Conservation (phyloP, 306 rosid genomes). For the Gastrolobium bilobum region DNA sequence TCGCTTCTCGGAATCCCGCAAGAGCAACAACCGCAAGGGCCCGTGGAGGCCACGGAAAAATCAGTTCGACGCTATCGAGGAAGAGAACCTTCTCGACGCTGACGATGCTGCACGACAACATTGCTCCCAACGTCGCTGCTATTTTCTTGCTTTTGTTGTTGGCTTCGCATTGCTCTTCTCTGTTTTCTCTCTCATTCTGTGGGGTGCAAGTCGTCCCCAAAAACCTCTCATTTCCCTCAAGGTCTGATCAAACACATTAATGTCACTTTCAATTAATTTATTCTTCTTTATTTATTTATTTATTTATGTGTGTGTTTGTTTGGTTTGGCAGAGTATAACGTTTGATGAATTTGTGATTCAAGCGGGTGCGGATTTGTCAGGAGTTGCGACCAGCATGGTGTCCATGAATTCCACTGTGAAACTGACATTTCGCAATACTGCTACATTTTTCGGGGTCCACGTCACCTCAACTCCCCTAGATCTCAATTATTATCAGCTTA, state of each 20-base stretch:
- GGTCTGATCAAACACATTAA: constrained; percentile 50
- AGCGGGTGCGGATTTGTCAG: constrained; percentile 88
- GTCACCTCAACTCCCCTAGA: constrained; percentile 74
- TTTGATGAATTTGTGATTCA: constrained; percentile 84
- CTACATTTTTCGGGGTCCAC: constrained; percentile 88
- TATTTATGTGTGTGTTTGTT: neutral
- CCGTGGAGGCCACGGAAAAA: constrained; percentile 78
- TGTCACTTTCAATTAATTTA: neutral
- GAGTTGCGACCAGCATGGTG: constrained; percentile 84
- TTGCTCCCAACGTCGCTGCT: constrained; percentile 68
- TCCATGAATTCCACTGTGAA: constrained; percentile 85
- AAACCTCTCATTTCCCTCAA: constrained; percentile 74
- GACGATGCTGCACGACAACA: constrained; percentile 32
- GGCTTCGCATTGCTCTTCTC: constrained; percentile 66
- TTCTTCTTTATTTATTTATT: neutral
- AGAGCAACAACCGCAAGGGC: constrained; percentile 51
- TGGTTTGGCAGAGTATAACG: constrained; percentile 65
- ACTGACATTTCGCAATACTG: constrained; percentile 79
- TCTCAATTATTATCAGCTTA: constrained; percentile 76
- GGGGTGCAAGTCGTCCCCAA: constrained; percentile 90
- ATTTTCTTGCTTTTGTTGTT: constrained; percentile 62
- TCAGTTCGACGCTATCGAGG: constrained; percentile 74
- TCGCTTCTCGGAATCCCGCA: constrained; percentile 78
- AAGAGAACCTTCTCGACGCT: constrained; percentile 78
- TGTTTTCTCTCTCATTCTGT: constrained; percentile 77